Conservation (phyloP, 371 early-diverging fungal genomes). For the Circinella minor region DNA sequence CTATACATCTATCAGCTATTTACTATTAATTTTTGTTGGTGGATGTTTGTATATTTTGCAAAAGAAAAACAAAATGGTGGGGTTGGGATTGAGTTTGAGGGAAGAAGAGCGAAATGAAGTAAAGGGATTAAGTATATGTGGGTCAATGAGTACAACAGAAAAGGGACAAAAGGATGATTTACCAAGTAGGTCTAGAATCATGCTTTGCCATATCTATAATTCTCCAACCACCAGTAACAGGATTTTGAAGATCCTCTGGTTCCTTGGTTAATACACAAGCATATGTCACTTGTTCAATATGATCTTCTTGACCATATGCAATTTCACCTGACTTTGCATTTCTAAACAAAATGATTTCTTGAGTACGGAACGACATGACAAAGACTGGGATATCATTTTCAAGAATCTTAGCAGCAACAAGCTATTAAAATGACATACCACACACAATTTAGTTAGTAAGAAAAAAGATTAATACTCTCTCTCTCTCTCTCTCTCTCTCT, state of each 20-base stretch:
- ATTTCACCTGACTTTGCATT: constrained; percentile 84
- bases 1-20: constrained; percentile 9
- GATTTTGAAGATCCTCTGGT: constrained; percentile 86
- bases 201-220: constrained; percentile 91
- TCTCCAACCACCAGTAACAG: constrained; percentile 90
- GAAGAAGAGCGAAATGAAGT: background rate
- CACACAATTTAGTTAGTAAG: background rate
- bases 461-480: too few species aligned
- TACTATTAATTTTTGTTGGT: background rate
- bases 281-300: constrained; percentile 86
- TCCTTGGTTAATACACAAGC: constrained; percentile 89
- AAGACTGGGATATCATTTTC: constrained; percentile 92
- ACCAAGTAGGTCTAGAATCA: constrained; percentile 71
- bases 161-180: constrained; percentile 18
- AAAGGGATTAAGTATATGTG: constrained; percentile 10
- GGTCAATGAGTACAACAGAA: background rate
- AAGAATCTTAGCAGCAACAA: constrained; percentile 84
- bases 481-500: background rate
- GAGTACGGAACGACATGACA: constrained; percentile 90
- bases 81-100: too few species aligned
- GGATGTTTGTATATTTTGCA: too few species aligned
- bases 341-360: constrained; percentile 93
- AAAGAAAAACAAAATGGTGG: too few species aligned
- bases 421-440: constrained; percentile 21
- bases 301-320: constrained; percentile 88